Base-by-base conservation (phyloP, 179 eudicot genomes). In the Silene noctiflora region DNA sequence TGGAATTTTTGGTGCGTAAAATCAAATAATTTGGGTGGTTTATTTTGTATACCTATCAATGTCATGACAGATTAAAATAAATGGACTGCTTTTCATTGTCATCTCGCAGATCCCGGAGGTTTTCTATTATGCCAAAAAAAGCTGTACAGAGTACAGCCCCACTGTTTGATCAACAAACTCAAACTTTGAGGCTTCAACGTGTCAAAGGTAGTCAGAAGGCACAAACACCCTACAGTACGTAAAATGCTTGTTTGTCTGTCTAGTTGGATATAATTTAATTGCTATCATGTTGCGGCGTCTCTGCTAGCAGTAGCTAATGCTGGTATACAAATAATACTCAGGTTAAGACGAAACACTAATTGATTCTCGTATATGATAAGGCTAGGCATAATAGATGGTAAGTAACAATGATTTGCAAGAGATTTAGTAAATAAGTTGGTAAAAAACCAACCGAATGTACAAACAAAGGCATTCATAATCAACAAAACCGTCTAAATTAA, bases 101-200 rank as follows among this genome's bases (percentile, higher is more conserved):
- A 69, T 33, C 71, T 76, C 89, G 87, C 93, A 95, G 97, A 84
- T 95, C 67, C 90, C 91, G 1, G 96, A 95, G 88, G 99, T 95
- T 77, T 92, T 95, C 79, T 91, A 88, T 83, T 95, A 95, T 88
- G 91, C 97, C 53, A 97, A 97, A 95, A 74, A 95, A 92, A 77
- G 96, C 95, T 31, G 99, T 95, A 51, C 92, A 95, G 81, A 97
- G 97, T 4, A 91, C 95, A 42, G 91, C 93, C 69, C 96, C 99
- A 33, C 80, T 95, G 27, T 95, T 95, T 84, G 97, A 95, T 83
- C 99, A 95, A 77, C 97, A 95, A 77, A 85, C 88, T 74, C 99
- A 95, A 86, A 89, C 92, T 48, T n/a, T n/a, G n/a, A n/a, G n/a
- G n/a, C n/a, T n/a, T n/a, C n/a, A n/a, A n/a, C n/a, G n/a, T n/a